A percentile compares a stretch with the other conserved stretches of the same genome.
Evolutionary conservation across 23 red algal genomes (phyloP).

Genomic region (Gracilaria gracilis): DNA sequence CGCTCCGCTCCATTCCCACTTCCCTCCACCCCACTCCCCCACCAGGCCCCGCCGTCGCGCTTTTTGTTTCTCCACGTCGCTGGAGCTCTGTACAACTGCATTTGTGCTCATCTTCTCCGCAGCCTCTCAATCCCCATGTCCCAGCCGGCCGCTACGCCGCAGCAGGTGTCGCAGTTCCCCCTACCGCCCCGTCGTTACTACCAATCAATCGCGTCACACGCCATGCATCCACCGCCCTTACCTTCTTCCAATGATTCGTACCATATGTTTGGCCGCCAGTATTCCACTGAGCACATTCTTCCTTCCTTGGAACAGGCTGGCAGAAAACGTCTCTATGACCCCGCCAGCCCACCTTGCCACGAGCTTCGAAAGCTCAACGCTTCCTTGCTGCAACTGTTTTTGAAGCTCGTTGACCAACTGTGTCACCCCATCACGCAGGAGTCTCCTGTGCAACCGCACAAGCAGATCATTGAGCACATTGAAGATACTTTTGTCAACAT

Average conservation of each 20-base stretch:
- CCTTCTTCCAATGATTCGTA: constrained; percentile 54
- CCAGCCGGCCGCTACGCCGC: constrained; percentile 18
- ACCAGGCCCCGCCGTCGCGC: too few relatives aligned
- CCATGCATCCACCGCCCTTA: constrained; percentile 32
- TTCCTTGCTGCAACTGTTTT: constrained; percentile 48
- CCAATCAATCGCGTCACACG: constrained; percentile 42
- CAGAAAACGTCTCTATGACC: constrained; percentile 53
- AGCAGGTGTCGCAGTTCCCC: constrained; percentile 64
- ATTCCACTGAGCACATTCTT: constrained; percentile 43
- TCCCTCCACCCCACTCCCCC: too few relatives aligned
- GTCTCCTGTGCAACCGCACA: constrained; percentile 22
- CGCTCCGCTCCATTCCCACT: too few relatives aligned
- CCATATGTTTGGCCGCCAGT: constrained; percentile 61
- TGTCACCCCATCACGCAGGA: constrained; percentile 50
- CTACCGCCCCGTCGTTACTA: constrained; percentile 69
- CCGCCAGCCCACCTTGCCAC: constrained; percentile 19
- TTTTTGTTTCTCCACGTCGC: background rate
- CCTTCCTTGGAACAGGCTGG: constrained; percentile 48
- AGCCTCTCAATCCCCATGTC: background rate
- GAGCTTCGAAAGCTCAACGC: constrained; percentile 55
- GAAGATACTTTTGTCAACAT: constrained; percentile 65
- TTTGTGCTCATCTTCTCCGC: background rate
- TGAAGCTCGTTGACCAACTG: constrained; percentile 41
- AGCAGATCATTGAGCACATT: constrained; percentile 24
- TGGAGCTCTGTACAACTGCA: background rate